Conservation (phyloP, 2,329 filamentous ascomycete species). For the Fusarium decemcellulare region DNA sequence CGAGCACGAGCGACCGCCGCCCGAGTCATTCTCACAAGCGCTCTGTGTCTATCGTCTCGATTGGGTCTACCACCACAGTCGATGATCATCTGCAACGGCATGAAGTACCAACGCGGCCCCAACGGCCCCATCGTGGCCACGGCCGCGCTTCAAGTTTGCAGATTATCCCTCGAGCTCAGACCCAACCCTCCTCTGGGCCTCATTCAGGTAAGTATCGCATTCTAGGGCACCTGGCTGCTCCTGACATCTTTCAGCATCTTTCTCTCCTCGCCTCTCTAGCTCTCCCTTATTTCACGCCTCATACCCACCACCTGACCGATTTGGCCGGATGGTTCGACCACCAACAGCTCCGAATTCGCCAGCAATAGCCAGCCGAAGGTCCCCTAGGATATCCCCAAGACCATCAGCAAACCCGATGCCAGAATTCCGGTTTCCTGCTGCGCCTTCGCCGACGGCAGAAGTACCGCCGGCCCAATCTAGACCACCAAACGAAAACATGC, state of each 20-base stretch:
- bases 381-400: slow-evolving; percentile 59
- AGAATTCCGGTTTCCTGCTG: slow-evolving; percentile 71
- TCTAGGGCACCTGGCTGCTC: slow-evolving; percentile 1
- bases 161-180: slow-evolving; percentile 60
- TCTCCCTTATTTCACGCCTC: slow-evolving; percentile 70
- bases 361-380: slow-evolving; percentile 52
- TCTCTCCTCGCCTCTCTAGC: slow-evolving; percentile 60
- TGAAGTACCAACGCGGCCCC: slow-evolving; percentile 58
- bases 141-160: slow-evolving; percentile 86
- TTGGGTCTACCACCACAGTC: slow-evolving; percentile 70
- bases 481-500: slow-evolving; percentile 54
- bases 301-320: slow-evolving; percentile 66
- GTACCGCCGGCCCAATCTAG: slow-evolving; percentile 46
- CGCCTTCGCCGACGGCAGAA: slow-evolving; percentile 58
- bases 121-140: slow-evolving; percentile 75
- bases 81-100: slow-evolving; percentile 63
- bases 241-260: slow-evolving; percentile 49
- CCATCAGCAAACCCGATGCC: slow-evolving; percentile 62
- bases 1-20: slow-evolving; percentile 48
- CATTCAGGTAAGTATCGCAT: slow-evolving; percentile 55
- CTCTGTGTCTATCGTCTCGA: slow-evolving; percentile 86
- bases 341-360: slow-evolving; percentile 64
- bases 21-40: slow-evolving; percentile 76
- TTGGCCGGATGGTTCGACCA: slow-evolving; percentile 57
- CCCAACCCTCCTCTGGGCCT: slow-evolving; percentile 61